Evolutionary conservation across 345 rosid genomes (phyloP), one percentile per base, ranked within the genome.

Genomic region (Euphorbia lathyris): DNA sequence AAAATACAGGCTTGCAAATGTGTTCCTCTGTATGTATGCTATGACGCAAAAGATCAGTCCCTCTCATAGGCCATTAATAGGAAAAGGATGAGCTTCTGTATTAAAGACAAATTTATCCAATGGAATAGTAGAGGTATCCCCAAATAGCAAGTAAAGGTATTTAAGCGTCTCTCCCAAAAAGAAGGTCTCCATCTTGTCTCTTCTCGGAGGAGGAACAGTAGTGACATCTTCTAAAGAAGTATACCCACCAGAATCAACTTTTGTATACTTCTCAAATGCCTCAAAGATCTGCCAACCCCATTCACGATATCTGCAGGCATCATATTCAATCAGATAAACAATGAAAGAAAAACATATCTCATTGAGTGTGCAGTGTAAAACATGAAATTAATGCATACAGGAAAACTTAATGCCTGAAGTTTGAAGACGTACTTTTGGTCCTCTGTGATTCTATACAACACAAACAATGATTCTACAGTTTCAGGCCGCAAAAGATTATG

Each of bases 281-380:
- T 88, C 90, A 66, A 93, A 93, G 43, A 93, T 93, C 78, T 86
- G 97, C 97, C 97, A 93, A 73, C 97, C 97, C 96, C 94, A 93
- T 71, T 93, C 96, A 68, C 90, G 79, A 76, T 89, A 90, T 76
- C 97, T 88, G 85, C 84, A 86, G 52, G 16, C 23, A 58, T 19
- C 40, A 69, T 58, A 58, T 38, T 34, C 59, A 53, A 40, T 58
- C 66, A 76, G 38, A 60, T 42, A 50, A 57, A 47, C 4, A 45
- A 43, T 20, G 4, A 43, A 17, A 47, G 58, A 23, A 38, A 34
- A 26, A 53, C 59, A 10, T 27, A 30, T 13, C 30, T 29, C 8
- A 7, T 26, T 10, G 9, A 38, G 25, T 65, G 0, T 29, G 63
- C 67, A 55, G 63, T 27, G 9, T 13, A 12, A 10, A 13, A n/a